phyloP scores from a whole-genome alignment of 2,329 filamentous ascomycete genomes.

The Pseudophaeomoniella oleicola region DNA sequence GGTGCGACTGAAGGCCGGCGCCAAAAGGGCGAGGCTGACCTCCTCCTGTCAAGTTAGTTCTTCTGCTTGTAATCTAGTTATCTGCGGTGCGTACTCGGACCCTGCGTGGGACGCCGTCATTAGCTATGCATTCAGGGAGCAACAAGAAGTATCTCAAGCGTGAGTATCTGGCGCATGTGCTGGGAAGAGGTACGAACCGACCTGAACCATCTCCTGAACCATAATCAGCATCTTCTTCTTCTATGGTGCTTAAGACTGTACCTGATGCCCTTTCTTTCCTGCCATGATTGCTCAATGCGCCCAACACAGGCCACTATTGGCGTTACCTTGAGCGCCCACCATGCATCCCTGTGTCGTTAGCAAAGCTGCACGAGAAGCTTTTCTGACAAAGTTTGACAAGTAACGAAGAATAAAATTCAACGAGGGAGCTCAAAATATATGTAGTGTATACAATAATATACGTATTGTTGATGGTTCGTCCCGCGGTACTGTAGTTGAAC shows the following conservation, averaged over 20 bases:
- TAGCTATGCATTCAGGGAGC: too few species aligned
- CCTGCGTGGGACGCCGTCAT: too few species aligned
- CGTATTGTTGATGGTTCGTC: too few species aligned
- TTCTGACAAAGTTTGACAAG: too few species aligned
- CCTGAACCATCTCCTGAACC: constrained; percentile 93
- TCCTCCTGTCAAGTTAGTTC: constrained; percentile 25
- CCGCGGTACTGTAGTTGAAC: too few species aligned
- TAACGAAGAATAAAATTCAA: too few species aligned
- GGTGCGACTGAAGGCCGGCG: constrained; percentile 39
- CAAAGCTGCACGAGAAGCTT: too few species aligned
- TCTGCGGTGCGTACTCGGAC: constrained; percentile 8
- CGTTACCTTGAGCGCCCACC: neutral
- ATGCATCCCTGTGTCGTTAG: neutral
- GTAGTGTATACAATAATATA: too few species aligned
- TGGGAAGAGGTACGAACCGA: constrained; percentile 56
- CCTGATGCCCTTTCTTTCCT: constrained; percentile 1
- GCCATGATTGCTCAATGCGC: constrained; percentile 1
- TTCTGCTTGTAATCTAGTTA: neutral
- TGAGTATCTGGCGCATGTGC: too few species aligned
- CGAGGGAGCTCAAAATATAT: too few species aligned
- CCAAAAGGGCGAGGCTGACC: constrained; percentile 85
- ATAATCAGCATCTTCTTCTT: neutral
- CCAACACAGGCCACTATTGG: neutral
- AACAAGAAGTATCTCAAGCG: too few species aligned
- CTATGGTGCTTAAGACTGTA: neutral